Evolutionary conservation across 805 yeast genomes (phyloP).

Genomic region (Millerozyma miso): DNA sequence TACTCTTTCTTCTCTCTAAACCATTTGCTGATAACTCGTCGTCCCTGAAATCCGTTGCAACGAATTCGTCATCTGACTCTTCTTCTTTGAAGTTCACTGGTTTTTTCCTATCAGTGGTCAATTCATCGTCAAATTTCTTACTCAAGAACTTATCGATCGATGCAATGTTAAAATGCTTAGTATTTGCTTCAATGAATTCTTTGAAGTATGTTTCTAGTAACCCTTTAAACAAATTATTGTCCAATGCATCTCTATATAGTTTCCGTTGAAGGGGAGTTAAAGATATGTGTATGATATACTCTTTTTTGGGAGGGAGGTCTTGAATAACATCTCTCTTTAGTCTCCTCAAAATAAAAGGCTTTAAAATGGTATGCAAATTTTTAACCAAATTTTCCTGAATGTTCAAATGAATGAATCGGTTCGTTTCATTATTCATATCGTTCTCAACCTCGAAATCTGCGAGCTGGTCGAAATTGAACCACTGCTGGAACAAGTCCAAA

Average conservation of each 20-base stretch:
- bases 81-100: constrained; percentile 13
- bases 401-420: constrained; percentile 53
- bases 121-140: constrained; percentile 24
- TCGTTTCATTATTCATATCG: constrained; percentile 31
- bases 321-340: constrained; percentile 69
- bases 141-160: constrained; percentile 41
- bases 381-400: constrained; percentile 52
- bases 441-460: constrained; percentile 26
- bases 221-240: constrained; percentile 39
- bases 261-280: constrained; percentile 59
- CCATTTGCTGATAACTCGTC: too few species aligned
- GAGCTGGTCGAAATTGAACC: constrained; percentile 82
- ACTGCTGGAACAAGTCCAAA: constrained; percentile 80
- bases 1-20: too few species aligned
- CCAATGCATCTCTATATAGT: constrained; percentile 54
- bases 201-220: constrained; percentile 45
- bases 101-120: constrained; percentile 14
- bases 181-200: constrained; percentile 48
- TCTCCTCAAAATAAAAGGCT: constrained; percentile 83
- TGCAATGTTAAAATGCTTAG: constrained; percentile 19
- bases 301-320: constrained; percentile 82
- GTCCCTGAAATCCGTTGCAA: constrained; percentile 3
- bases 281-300: constrained; percentile 74
- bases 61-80: constrained; percentile 30
- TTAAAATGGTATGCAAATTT: constrained; percentile 79